These are phyloP conservation scores for Candolleomyces eurysporus DNA, from an alignment of 768 basidiomycete species.

Conservation along the genomic window DNA sequence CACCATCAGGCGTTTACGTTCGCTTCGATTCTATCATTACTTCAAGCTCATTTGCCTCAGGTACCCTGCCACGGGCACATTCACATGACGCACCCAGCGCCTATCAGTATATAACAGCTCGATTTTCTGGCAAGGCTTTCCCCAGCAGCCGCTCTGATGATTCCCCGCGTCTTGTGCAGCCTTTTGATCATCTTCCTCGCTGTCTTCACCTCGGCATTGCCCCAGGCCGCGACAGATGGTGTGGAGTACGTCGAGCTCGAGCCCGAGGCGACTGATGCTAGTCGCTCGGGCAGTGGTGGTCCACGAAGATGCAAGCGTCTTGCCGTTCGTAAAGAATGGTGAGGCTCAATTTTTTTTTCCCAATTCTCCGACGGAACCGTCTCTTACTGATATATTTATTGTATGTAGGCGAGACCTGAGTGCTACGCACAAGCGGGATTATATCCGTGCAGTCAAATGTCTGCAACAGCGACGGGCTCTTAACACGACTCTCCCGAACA, in stretches of 20 bases:
- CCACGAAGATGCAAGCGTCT: background rate
- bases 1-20: too few relatives aligned
- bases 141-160: background rate
- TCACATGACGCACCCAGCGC: too few relatives aligned
- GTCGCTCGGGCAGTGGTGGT: background rate
- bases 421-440: background rate
- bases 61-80: too few relatives aligned
- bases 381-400: background rate
- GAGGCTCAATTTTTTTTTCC: background rate
- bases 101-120: too few relatives aligned
- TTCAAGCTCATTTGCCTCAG: too few relatives aligned
- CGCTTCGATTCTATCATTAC: too few relatives aligned
- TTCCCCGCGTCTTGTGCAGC: background rate
- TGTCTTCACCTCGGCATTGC: background rate
- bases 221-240: background rate
- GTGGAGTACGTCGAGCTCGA: background rate
- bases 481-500: background rate
- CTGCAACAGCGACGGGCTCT: background rate
- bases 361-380: too few relatives aligned
- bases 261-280: background rate
- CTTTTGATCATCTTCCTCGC: background rate
- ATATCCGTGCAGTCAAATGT: conserved; percentile 7
- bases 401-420: conserved; percentile 3
- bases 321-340: conserved; percentile 6
- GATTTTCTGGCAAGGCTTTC: too few relatives aligned